Base-by-base conservation (phyloP, 768 basidiomycete species). In the Coprinellus aureogranulatus region DNA sequence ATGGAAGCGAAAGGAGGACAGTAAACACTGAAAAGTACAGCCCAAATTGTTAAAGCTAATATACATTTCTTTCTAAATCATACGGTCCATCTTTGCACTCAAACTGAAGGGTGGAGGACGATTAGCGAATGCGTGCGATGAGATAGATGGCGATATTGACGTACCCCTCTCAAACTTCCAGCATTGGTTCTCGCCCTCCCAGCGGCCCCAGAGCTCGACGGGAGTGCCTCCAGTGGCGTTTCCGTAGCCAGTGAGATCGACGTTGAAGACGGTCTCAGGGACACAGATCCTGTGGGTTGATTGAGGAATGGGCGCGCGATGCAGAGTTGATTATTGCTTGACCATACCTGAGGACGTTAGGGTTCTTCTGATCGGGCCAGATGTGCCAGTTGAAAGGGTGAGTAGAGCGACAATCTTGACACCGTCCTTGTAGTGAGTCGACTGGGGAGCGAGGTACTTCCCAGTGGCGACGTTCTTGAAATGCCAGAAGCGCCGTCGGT, bases 311-410 rank as follows among this genome's bases (percentile, higher is more conserved):
- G n/a, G 3, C n/a, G 25, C 47, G 12, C n/a, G 9, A 12, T 18
- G 4, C n/a, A 37, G 39, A 10, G 6, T 3, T 9, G 30, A 52
- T 20, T 3, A 27, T 30, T 8, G 2, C 20, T 8, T 16, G 44
- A 20, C 63, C 77, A 26, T 23, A 83, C 84, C 83, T 72, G 65
- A 77, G 77, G 0, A 64, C 64, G 3, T 69, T 67, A 0, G 66
- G 57, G 44, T 81, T 71, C 8, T 63, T 55, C 16, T 75, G 67
- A 46, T 84, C 81, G 23, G 70, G 72, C 72, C 75, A 77, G 63
- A 86, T 75, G 61, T 80, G 70, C 83, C 84, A 87, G 42, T 68
- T 65, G 46, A 70, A 74, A 3, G 75, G 75, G 0, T 67, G 65
- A 2, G 65, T 39, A 5, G 60, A 59, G 72, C 81, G 18, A 82